phyloP scores from a whole-genome alignment of 2,329 filamentous ascomycete genomes.

The Claviceps quebecensis region DNA sequence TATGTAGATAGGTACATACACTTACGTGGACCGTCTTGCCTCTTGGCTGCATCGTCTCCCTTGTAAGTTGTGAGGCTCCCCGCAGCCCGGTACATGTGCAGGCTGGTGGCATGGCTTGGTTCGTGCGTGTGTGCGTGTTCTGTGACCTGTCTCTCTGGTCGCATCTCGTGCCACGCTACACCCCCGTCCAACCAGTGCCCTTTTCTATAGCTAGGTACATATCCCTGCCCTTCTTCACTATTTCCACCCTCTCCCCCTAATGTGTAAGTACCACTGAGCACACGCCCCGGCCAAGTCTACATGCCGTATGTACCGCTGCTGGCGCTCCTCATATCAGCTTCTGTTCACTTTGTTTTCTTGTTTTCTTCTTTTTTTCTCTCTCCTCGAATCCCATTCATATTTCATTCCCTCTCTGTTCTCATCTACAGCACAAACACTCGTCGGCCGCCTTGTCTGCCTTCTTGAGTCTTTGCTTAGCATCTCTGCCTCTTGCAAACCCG shows the following conservation, averaged over 20 bases:
- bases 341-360: neutral
- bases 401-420: neutral
- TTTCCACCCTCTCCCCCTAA: no score
- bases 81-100: neutral
- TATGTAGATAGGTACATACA: no score
- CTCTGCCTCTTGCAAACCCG: neutral
- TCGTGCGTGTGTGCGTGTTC: neutral
- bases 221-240: neutral
- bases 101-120: neutral
- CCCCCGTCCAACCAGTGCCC: constrained; percentile 1
- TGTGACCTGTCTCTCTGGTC: neutral
- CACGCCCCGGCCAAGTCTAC: no score
- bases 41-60: neutral
- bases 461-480: neutral
- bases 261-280: no score
- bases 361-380: neutral
- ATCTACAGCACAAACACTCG: neutral
- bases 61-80: neutral
- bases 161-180: constrained; percentile 7
- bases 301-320: no score
- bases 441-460: neutral
- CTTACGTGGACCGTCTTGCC: no score
- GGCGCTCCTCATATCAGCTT: neutral
- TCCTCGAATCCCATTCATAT: neutral
- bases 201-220: neutral